Conservation (phyloP, 2,329 filamentous ascomycete species). For the Curvularia lunata region DNA sequence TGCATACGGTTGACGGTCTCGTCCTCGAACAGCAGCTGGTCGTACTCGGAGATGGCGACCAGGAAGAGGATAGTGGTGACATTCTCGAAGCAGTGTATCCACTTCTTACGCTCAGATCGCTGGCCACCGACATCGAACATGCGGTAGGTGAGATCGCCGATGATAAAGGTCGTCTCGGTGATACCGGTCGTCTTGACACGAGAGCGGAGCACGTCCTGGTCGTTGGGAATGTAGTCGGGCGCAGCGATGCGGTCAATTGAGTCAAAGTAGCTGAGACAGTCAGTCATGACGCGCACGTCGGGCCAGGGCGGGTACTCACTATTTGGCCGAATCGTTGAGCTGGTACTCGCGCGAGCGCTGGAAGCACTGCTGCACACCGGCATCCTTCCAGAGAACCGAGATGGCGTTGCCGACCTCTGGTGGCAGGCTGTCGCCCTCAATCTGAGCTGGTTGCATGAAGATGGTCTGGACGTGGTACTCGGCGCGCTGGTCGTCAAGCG, state of each 20-base stretch:
- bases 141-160: slow-evolving; percentile 90
- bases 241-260: slow-evolving; percentile 89
- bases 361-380: slow-evolving; percentile 92
- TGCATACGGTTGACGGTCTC: slow-evolving; percentile 84
- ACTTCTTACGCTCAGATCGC: slow-evolving; percentile 92
- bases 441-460: slow-evolving; percentile 97
- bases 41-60: slow-evolving; percentile 96
- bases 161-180: slow-evolving; percentile 94
- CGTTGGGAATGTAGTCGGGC: slow-evolving; percentile 91
- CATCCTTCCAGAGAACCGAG: slow-evolving; percentile 90
- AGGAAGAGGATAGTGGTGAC: slow-evolving; percentile 96
- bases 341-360: slow-evolving; percentile 95
- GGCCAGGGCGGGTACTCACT: slow-evolving; percentile 65
- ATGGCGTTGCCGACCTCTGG: slow-evolving; percentile 93
- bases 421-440: slow-evolving; percentile 92
- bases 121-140: slow-evolving; percentile 97
- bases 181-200: slow-evolving; percentile 99
- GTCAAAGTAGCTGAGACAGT: slow-evolving; percentile 80
- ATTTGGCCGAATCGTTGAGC: slow-evolving; percentile 94
- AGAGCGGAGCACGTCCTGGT: slow-evolving; percentile 92
- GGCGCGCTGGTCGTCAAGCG: slow-evolving; percentile 87
- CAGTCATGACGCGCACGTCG: slow-evolving; percentile 21
- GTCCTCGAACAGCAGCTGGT: slow-evolving; percentile 93
- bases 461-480: slow-evolving; percentile 98
- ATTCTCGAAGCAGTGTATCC: slow-evolving; percentile 94